Conservation (phyloP, 2,329 filamentous ascomycete species). For the Arthrobotrys musiformis region DNA sequence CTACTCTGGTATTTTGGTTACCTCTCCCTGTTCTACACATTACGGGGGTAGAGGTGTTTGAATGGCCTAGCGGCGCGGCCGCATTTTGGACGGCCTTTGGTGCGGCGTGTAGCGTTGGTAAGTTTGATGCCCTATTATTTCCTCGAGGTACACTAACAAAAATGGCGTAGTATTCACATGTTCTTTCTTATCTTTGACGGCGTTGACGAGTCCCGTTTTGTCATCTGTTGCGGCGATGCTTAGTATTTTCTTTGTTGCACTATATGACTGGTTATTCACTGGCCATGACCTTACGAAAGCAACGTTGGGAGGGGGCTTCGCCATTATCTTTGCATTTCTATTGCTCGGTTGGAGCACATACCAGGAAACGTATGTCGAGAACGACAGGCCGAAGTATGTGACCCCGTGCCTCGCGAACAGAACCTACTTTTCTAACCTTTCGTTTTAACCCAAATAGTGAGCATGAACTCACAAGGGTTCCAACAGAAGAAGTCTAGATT, state of each 20-base stretch:
- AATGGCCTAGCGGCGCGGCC: conserved; percentile 24
- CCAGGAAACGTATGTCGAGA: conserved; percentile 40
- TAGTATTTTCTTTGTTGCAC: conserved; percentile 46
- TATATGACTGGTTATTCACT: conserved; percentile 51
- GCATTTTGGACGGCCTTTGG: conserved; percentile 46
- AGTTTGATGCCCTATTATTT: not conserved
- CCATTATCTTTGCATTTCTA: conserved; percentile 47
- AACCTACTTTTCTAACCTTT: not conserved
- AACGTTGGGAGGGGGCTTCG: conserved; percentile 34
- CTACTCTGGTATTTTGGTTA: conserved; percentile 46
- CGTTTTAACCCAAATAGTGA: not conserved
- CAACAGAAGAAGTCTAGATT: conserved; percentile 34
- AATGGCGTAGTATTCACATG: conserved; percentile 27
- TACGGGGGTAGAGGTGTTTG: conserved; percentile 23
- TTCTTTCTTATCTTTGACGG: conserved; percentile 46
- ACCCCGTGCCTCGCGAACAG: not conserved
- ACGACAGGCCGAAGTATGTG: conserved; percentile 15
- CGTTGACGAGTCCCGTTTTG: conserved; percentile 44
- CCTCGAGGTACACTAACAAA: not conserved
- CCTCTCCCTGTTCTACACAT: conserved; percentile 47
- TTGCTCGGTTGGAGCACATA: conserved; percentile 51
- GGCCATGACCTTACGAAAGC: conserved; percentile 30
- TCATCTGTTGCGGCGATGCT: conserved; percentile 53
- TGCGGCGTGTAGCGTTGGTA: conserved; percentile 28
- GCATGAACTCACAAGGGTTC: conserved; percentile 31